These are phyloP conservation scores for Nakazawaea wickerhamii DNA, from an alignment of 805 yeast genomes.

Conservation along the genomic window DNA sequence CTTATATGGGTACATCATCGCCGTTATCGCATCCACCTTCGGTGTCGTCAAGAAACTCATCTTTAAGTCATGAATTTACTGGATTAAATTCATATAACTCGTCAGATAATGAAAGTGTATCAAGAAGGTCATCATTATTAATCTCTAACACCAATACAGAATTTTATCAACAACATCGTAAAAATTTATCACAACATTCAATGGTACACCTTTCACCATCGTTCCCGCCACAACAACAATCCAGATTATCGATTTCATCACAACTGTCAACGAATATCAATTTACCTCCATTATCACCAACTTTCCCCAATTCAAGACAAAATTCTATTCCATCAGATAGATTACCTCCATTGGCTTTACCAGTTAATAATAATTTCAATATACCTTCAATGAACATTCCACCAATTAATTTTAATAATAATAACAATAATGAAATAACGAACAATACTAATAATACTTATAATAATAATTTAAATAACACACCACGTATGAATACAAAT, in stretches of 20 bases:
- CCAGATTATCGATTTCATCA: conserved; percentile 12
- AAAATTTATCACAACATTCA: conserved; percentile 11
- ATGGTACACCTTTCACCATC: conserved; percentile 10
- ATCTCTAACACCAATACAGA: neutral
- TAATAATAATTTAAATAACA: neutral
- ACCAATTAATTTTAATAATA: neutral
- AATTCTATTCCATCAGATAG: conserved; percentile 10
- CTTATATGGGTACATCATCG: conserved; percentile 16
- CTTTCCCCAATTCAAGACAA: conserved; percentile 9
- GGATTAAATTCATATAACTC: conserved; percentile 20
- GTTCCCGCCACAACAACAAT: conserved; percentile 4
- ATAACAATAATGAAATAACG: neutral
- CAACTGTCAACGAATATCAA: conserved; percentile 7
- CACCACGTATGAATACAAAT: neutral
- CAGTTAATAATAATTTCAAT: neutral
- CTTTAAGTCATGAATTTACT: conserved; percentile 26
- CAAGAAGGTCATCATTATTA: conserved; percentile 23
- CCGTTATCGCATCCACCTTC: conserved; percentile 25
- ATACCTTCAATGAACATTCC: conserved; percentile 1
- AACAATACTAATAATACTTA: neutral
- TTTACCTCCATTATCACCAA: conserved; percentile 13
- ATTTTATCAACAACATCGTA: conserved; percentile 6
- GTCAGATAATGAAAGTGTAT: conserved; percentile 15
- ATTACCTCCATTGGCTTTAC: conserved; percentile 9
- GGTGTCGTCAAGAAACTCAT: conserved; percentile 24